Conservation (phyloP, 331 rosid genomes). For the Ulmus americana region DNA sequence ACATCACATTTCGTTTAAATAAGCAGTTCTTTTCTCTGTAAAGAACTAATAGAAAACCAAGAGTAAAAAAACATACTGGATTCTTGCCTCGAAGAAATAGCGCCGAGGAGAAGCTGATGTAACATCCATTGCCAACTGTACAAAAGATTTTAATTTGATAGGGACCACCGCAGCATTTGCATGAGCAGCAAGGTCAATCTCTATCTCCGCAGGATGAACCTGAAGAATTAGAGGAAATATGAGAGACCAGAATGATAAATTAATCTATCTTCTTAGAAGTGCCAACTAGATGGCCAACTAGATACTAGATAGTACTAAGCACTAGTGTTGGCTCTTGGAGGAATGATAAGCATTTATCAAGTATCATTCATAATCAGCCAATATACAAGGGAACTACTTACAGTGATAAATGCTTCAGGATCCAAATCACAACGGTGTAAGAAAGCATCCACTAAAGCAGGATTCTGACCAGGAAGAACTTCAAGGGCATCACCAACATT, state of each 20-base stretch:
- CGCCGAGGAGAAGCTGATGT: conserved; percentile 93
- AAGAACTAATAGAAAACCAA: conserved; percentile 17
- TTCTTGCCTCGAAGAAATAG: conserved; percentile 91
- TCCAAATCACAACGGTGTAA: conserved; percentile 63
- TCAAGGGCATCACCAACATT: conserved; percentile 72
- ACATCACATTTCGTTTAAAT: conserved; percentile 7
- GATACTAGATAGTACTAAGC: not conserved
- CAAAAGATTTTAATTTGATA: conserved; percentile 57
- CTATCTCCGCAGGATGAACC: conserved; percentile 50
- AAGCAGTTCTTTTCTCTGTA: conserved; percentile 10
- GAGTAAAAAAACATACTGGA: conserved; percentile 29
- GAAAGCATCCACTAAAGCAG: conserved; percentile 63
- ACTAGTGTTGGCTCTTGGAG: not conserved
- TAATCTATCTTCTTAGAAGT: not conserved
- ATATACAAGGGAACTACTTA: conserved; percentile 37
- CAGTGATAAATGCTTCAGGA: conserved; percentile 69
- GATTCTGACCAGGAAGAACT: conserved; percentile 74
- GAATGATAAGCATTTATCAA: not conserved
- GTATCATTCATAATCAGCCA: not conserved
- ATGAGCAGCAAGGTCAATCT: conserved; percentile 24
- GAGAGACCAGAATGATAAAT: not conserved
- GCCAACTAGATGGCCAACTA: not conserved
- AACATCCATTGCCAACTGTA: conserved; percentile 77
- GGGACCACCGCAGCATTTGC: conserved; percentile 24
- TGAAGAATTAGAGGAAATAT: conserved; percentile 20